These are phyloP conservation scores for Termitomyces heimii DNA, from an alignment of 768 basidiomycete genomes.

Conservation along the genomic window DNA sequence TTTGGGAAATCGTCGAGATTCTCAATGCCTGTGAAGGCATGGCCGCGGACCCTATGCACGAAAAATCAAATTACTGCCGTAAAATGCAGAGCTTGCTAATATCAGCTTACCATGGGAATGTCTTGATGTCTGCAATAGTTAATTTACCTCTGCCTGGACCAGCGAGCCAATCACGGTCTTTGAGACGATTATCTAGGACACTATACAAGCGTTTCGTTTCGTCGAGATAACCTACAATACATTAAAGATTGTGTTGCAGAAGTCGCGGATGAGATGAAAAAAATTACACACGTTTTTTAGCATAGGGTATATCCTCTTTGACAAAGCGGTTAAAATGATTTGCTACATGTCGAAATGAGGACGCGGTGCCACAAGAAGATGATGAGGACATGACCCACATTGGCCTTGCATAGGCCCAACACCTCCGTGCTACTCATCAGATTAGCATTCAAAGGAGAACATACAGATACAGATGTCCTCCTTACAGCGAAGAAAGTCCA, in stretches of 20 bases:
- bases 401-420: constrained; percentile 90
- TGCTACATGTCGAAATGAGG: constrained; percentile 27
- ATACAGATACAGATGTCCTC: not conserved
- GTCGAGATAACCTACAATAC: constrained; percentile 55
- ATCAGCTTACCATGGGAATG: constrained; percentile 47
- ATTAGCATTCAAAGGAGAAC: not conserved
- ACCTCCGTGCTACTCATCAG: constrained; percentile 56
- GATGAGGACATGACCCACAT: constrained; percentile 12
- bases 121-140: constrained; percentile 70
- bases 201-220: constrained; percentile 81
- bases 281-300: constrained; percentile 47
- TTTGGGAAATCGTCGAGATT: constrained; percentile 16
- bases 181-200: constrained; percentile 78
- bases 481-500: constrained; percentile 84
- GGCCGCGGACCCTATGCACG: constrained; percentile 45
- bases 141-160: constrained; percentile 67
- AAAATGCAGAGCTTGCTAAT: not conserved
- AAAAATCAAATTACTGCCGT: not conserved
- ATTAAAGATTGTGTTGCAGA: constrained; percentile 10
- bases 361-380: not conserved
- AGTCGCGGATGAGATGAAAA: not conserved
- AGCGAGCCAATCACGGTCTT: constrained; percentile 70
- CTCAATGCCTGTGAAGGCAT: constrained; percentile 30
- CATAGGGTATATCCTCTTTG: constrained; percentile 64
- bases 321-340: constrained; percentile 66